Evolutionary conservation across 495 filamentous ascomycete genomes (phyloP).

Genomic region (Penicillium cosmopolitanum): DNA sequence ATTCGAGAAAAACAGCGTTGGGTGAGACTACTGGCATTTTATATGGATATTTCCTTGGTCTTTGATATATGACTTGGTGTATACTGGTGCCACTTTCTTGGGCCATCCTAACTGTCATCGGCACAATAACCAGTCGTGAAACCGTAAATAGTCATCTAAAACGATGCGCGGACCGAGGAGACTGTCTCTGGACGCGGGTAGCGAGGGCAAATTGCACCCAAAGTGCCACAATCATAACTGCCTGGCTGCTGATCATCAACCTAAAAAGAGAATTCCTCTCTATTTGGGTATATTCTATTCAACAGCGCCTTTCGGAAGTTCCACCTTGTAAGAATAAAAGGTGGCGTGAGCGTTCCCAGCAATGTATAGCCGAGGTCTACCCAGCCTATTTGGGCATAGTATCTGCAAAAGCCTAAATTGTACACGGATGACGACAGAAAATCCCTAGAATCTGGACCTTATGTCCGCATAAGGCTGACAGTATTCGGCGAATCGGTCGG

Average conservation of each 20-base stretch:
- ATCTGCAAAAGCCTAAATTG: background rate
- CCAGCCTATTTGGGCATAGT: background rate
- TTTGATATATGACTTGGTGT: background rate
- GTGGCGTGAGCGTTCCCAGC: constrained; percentile 14
- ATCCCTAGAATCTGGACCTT: background rate
- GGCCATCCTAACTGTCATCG: background rate
- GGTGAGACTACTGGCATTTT: background rate
- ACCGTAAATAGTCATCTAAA: background rate
- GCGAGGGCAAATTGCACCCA: background rate
- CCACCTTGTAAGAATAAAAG: constrained; percentile 1
- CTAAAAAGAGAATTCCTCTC: background rate
- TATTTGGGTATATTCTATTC: background rate
- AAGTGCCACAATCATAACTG: background rate
- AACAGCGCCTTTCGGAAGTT: background rate
- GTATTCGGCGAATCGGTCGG: constrained; percentile 21
- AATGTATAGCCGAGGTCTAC: constrained; percentile 18
- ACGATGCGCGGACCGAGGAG: constrained; percentile 19
- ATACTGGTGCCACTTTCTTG: background rate
- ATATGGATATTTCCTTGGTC: background rate
- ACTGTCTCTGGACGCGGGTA: constrained; percentile 11
- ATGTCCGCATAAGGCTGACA: constrained; percentile 9
- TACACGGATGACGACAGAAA: background rate
- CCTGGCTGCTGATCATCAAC: background rate
- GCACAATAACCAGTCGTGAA: background rate
- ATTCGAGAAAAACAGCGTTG: background rate